Conservation (phyloP, 495 filamentous ascomycete species). For the Podospora appendiculata region DNA sequence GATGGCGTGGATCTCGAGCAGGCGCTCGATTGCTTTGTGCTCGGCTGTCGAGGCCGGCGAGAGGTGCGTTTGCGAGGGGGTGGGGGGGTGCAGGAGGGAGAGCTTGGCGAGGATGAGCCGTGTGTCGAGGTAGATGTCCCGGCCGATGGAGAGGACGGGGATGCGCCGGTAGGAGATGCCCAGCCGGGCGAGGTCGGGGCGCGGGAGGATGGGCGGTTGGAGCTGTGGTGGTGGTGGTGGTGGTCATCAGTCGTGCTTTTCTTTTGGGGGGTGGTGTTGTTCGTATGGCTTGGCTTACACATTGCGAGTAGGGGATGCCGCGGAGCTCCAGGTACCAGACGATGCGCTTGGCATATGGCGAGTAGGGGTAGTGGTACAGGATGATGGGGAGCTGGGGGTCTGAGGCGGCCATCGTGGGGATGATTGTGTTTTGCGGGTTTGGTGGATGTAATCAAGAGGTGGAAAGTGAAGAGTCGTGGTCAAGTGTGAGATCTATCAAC, state of each 20-base stretch:
- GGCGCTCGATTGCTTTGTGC: slow-evolving; percentile 7
- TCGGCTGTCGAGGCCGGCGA: slow-evolving; percentile 1
- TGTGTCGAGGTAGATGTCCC: slow-evolving; percentile 50
- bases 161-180: slow-evolving; percentile 59
- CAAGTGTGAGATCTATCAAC: too few relatives aligned
- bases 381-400: slow-evolving; percentile 26
- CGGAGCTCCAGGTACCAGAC: slow-evolving; percentile 54
- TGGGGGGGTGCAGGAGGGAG: slow-evolving; percentile 25
- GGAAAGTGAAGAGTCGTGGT: too few relatives aligned
- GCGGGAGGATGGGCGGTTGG: slow-evolving; percentile 52
- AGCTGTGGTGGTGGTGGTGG: slow-evolving; percentile 20
- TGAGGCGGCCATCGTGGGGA: not conserved
- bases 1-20: slow-evolving; percentile 18
- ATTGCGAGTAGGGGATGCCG: slow-evolving; percentile 49
- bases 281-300: slow-evolving; percentile 24
- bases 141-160: slow-evolving; percentile 51
- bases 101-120: slow-evolving; percentile 53
- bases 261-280: not conserved
- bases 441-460: not conserved
- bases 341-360: slow-evolving; percentile 50
- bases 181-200: slow-evolving; percentile 47
- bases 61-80: slow-evolving; percentile 22
- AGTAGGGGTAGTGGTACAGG: slow-evolving; percentile 49
- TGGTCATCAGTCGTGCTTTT: not conserved
- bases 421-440: not conserved